Base-by-base conservation (phyloP, 139 green algal species). In the Picochlorum sp. region DNA sequence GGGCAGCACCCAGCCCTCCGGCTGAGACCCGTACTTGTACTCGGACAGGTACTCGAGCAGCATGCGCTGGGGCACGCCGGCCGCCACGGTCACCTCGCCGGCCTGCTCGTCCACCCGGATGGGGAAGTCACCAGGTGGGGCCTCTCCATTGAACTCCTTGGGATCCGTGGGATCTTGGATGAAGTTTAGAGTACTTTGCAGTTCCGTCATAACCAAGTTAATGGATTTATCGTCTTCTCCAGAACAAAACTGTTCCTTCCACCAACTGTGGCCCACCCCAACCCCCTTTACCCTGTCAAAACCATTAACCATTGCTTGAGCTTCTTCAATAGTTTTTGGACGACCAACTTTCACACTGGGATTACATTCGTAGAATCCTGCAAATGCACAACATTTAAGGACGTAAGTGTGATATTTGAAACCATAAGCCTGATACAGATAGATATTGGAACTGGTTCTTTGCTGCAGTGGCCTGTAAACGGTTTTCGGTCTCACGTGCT, bases 41-140 rank as follows among this genome's bases (percentile, higher is more conserved):
- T 75, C 60, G n/a, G 75, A 70, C 24, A 96, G 74, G 63, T 88
- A 94, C 41, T 91, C 62, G 13, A 96, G 72, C 16, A 94, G 59
- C 35, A 76, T 59, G 25, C 82, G 67, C 40, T 82, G 73, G 14
- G 67, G 67, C 4, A 91, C 52, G 33, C 85, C 84, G 1, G 84
- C 84, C 14, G 79, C 72, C 0, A 89, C 83, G 14, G 56, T 81
- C 16, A 94, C 87, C 1, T 70, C 83, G 25, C 63, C 1, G 2
- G 60, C 54, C 1, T 66, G 63, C 52, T 91, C 80, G 43, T 94
- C 30, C 3, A 77, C 55, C 18, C 67, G 61, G 56, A 80, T 70
- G 39, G 68, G 72, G 31, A 76, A 77, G 43, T 43, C 18, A 8
- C 62, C 29, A 1, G 57, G 56, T 13, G 72, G 40, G 20, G 49